Evolutionary conservation across 306 rosid species (phyloP), one percentile per base, ranked within the genome.

Genomic region (Glycine tomentella): DNA sequence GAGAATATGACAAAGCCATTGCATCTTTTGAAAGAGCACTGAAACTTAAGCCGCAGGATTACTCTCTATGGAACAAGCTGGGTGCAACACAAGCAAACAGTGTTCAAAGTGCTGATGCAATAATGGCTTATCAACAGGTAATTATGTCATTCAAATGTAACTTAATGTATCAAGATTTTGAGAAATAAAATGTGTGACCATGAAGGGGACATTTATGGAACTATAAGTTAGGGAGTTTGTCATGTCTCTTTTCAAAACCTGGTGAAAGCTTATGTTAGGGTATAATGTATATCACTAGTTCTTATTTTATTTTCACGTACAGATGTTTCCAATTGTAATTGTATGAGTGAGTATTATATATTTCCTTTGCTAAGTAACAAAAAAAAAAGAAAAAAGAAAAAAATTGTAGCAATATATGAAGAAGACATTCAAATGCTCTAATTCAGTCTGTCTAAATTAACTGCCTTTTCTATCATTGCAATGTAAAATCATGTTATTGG

Each of bases 41-140:
- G 84, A 92, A 90, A 86, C 91, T 95, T 78, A 92, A 92, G 85
- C 98, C 99, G 0, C 93, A 89, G 10, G 99, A 95, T 85, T 95
- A 95, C 86, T 95, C 99, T 84, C 94, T 95, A 38, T 95, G 99
- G 99, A 95, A 95, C 91, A 95, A 95, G 94, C 96, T 95, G 82
- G 99, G 99, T 82, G 99, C 99, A 72, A 93, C 99, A 66, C 98
- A 95, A 83, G 99, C 99, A 57, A 95, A 95, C 87, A 95, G 99
- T 82, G 86, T 95, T 78, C 99, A 93, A 87, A 95, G 99, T 85
- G 98, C 97, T 34, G 99, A 95, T 87, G 99, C 99, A 51, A 93
- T 95, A 83, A 79, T 86, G 86, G 99, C 99, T 82, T 95, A 95
- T 84, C 99, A 93, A 86, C 95, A 93, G 96, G 99, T 93, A 42